phyloP scores from a whole-genome alignment of 768 basidiomycete species.

The Neoboletus subvelutipes region DNA sequence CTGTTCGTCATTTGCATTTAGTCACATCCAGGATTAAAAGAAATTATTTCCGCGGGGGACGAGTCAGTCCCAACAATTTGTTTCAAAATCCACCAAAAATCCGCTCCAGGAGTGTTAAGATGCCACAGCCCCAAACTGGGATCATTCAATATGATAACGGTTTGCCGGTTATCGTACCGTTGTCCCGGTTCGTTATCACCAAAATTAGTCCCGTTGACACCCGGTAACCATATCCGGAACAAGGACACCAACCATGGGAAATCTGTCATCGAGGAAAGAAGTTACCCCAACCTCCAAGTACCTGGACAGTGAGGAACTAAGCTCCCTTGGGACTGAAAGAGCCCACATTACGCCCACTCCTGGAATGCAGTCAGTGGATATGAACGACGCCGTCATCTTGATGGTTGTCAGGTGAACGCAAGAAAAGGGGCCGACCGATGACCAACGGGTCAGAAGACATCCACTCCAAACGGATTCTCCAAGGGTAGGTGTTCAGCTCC shows the following conservation, averaged over 20 bases:
- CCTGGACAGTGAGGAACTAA: neutral
- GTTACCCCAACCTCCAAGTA: neutral
- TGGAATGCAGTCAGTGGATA: constrained; percentile 1
- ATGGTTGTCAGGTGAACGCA: constrained; percentile 25
- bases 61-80: neutral
- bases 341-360: constrained; percentile 2
- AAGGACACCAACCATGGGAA: constrained; percentile 16
- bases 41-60: constrained; percentile 10
- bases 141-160: constrained; percentile 11
- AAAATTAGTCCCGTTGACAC: neutral
- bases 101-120: constrained; percentile 2
- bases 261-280: constrained; percentile 7
- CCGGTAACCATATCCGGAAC: constrained; percentile 15
- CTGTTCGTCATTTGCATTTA: neutral
- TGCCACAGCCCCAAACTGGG: constrained; percentile 4
- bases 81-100: constrained; percentile 13
- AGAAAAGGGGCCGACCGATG: constrained; percentile 2
- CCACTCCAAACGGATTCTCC: neutral
- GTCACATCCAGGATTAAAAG: constrained; percentile 4
- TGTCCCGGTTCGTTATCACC: constrained; percentile 24
- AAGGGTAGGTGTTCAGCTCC: neutral
- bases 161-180: constrained; percentile 17
- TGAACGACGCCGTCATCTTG: constrained; percentile 7
- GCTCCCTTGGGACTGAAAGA: neutral
- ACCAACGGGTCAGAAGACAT: constrained; percentile 7